These are phyloP conservation scores for Auriscalpium orientale DNA, from an alignment of 768 basidiomycete genomes.

Conservation along the genomic window DNA sequence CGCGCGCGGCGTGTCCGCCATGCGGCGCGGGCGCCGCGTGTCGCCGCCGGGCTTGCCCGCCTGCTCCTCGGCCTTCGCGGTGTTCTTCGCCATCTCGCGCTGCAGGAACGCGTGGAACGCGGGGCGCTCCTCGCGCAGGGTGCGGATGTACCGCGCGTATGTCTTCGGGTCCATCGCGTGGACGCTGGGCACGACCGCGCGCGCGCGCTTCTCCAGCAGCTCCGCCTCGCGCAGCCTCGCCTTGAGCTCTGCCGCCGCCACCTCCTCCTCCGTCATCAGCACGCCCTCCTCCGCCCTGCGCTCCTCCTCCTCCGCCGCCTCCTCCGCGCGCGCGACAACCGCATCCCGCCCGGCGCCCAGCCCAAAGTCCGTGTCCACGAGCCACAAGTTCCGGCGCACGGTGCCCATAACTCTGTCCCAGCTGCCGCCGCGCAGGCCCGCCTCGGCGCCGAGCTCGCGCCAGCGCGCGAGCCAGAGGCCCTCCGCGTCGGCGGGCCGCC, in stretches of 20 bases:
- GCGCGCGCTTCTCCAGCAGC: not conserved
- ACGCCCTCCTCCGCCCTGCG: slow-evolving; percentile 1
- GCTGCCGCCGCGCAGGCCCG: slow-evolving; percentile 20
- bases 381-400: slow-evolving; percentile 20
- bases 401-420: slow-evolving; percentile 38
- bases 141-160: slow-evolving; percentile 53
- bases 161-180: slow-evolving; percentile 50
- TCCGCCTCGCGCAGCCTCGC: not conserved
- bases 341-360: not conserved
- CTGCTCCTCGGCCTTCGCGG: not conserved
- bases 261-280: slow-evolving; percentile 1
- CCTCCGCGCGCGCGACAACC: not conserved
- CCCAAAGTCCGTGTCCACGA: slow-evolving; percentile 41
- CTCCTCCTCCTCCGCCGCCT: not conserved
- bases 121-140: slow-evolving; percentile 48
- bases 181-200: slow-evolving; percentile 40
- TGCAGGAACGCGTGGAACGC: slow-evolving; percentile 44
- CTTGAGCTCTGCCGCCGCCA: not conserved
- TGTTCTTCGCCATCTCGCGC: slow-evolving; percentile 13
- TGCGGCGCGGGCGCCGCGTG: not conserved
- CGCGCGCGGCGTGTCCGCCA: slow-evolving; percentile 12
- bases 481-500: slow-evolving; percentile 59
- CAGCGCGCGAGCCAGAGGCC: slow-evolving; percentile 61
- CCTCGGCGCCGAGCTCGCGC: slow-evolving; percentile 49
- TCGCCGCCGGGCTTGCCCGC: not conserved